phyloP scores from a whole-genome alignment of 805 yeast species.

The Ogataea nitratoaversa region DNA sequence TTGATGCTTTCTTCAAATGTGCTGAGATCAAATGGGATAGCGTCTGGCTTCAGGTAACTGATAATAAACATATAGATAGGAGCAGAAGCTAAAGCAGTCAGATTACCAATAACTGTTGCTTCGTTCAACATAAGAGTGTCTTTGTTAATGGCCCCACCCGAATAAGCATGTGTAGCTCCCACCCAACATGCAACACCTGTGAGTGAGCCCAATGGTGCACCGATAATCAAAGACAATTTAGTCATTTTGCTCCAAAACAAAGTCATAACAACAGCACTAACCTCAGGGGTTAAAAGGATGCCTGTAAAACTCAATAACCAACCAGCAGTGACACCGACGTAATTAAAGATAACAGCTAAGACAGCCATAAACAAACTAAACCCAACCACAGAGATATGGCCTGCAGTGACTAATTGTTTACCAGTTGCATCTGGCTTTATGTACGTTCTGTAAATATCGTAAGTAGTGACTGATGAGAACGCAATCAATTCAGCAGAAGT shows the following conservation, averaged over 20 bases:
- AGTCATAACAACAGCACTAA: constrained; percentile 30
- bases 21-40: constrained; percentile 28
- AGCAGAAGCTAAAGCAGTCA: constrained; percentile 25
- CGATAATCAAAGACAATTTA: constrained; percentile 26
- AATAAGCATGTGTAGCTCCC: constrained; percentile 26
- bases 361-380: constrained; percentile 43
- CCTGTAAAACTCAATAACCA: constrained; percentile 39
- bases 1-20: constrained; percentile 18
- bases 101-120: constrained; percentile 28
- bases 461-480: constrained; percentile 35
- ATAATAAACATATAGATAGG: constrained; percentile 24
- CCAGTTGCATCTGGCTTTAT: constrained; percentile 38
- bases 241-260: constrained; percentile 34
- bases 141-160: constrained; percentile 23
- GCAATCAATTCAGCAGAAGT: constrained; percentile 40
- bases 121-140: constrained; percentile 20
- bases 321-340: constrained; percentile 38
- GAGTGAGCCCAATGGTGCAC: constrained; percentile 49
- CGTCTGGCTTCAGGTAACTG: constrained; percentile 28
- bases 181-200: constrained; percentile 48
- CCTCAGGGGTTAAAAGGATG: constrained; percentile 36
- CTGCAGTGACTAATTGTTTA: constrained; percentile 30
- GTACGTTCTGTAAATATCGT: constrained; percentile 38
- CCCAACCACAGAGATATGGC: constrained; percentile 31
- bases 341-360: constrained; percentile 36